Conservation (phyloP, 257 asterid genomes). For the Solanum chmielewskii region DNA sequence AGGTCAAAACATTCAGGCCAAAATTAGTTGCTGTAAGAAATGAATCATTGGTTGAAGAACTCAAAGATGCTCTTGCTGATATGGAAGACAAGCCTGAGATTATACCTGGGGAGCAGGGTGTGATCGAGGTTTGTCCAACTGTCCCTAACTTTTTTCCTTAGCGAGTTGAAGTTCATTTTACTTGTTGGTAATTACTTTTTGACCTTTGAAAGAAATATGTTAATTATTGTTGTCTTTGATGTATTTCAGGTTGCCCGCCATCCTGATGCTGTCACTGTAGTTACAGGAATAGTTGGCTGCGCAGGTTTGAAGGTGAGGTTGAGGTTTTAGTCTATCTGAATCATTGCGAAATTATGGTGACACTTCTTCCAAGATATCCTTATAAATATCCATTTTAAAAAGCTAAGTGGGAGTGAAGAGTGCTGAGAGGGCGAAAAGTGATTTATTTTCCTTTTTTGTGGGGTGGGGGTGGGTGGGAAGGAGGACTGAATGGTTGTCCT, state of each 20-base stretch:
- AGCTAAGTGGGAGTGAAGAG: background rate
- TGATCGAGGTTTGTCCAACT: constrained; percentile 55
- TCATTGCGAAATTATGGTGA: background rate
- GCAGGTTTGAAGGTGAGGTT: constrained; percentile 82
- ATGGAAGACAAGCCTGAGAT: constrained; percentile 77
- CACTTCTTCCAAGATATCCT: background rate
- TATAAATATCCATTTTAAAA: background rate
- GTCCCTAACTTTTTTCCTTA: background rate
- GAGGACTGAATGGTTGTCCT: background rate
- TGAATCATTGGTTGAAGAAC: constrained; percentile 64
- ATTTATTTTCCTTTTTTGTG: background rate
- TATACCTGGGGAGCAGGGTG: constrained; percentile 92
- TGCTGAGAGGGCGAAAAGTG: background rate
- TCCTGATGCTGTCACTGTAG: constrained; percentile 89
- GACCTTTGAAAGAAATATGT: background rate
- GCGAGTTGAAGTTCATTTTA: background rate
- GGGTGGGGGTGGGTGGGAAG: background rate
- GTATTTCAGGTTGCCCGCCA: constrained; percentile 87
- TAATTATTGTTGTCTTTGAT: background rate
- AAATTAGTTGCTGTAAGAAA: constrained; percentile 72
- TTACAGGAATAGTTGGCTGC: constrained; percentile 96
- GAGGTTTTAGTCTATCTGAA: background rate
- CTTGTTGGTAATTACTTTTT: background rate
- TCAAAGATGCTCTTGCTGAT: constrained; percentile 80
- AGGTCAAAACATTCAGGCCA: constrained; percentile 82